phyloP scores from a whole-genome alignment of 2,329 filamentous ascomycete species.

The Amauroascus niger region DNA sequence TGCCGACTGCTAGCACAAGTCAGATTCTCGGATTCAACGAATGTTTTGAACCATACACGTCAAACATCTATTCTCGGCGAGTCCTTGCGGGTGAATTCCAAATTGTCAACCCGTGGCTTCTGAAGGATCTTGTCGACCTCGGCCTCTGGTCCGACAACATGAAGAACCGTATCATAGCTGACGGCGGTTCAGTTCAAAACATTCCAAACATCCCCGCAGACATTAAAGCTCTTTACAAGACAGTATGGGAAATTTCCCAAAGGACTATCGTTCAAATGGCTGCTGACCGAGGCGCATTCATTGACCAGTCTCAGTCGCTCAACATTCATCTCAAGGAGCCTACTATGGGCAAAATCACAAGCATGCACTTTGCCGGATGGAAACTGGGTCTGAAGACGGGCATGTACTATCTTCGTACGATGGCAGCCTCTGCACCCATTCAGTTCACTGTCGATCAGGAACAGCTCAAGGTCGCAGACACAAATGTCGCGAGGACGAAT shows the following conservation, averaged over 20 bases:
- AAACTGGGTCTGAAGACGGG: conserved; percentile 98
- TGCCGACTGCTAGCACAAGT: conserved; percentile 94
- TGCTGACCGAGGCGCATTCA: conserved; percentile 94
- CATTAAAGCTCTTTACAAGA: conserved; percentile 97
- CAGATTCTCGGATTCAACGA: conserved; percentile 99
- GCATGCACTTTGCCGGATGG: conserved; percentile 99
- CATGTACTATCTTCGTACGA: conserved; percentile 99
- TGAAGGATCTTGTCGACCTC: conserved; percentile 96
- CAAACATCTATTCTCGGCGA: conserved; percentile 98
- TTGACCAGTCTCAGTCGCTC: conserved; percentile 96
- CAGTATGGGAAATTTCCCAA: conserved; percentile 98
- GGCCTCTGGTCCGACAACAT: conserved; percentile 98
- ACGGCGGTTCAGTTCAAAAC: conserved; percentile 90
- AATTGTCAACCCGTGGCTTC: conserved; percentile 96
- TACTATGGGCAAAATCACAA: conserved; percentile 99
- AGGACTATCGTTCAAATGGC: conserved; percentile 94
- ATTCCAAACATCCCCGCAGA: conserved; percentile 94
- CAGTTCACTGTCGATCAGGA: conserved; percentile 99
- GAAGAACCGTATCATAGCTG: conserved; percentile 99
- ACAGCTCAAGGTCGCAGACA: conserved; percentile 78
- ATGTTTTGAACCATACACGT: conserved; percentile 99
- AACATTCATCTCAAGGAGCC: conserved; percentile 99
- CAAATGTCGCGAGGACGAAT: conserved; percentile 57
- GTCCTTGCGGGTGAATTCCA: conserved; percentile 98
- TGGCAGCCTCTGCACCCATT: conserved; percentile 91